Conservation (phyloP, 2,329 filamentous ascomycete genomes). For the Acrocalymma vagum region DNA sequence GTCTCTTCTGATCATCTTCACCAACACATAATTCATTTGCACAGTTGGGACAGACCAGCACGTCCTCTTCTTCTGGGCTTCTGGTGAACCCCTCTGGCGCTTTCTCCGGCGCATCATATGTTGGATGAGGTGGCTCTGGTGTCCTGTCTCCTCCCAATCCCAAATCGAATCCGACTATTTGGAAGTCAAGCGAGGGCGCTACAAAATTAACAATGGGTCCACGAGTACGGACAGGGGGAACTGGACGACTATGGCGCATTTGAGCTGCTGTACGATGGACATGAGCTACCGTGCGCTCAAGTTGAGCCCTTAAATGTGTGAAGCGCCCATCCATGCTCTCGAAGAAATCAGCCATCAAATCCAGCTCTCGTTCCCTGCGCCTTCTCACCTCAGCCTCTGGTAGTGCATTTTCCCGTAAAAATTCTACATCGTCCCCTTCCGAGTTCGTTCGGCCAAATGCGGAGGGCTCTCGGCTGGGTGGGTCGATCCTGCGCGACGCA, state of each 20-base stretch:
- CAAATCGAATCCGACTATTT: slow-evolving; percentile 54
- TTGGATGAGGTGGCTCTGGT: slow-evolving; percentile 43
- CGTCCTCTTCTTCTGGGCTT: slow-evolving; percentile 73
- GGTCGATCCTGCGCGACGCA: slow-evolving; percentile 38
- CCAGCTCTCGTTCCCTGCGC: slow-evolving; percentile 23
- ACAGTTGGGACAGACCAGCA: slow-evolving; percentile 86
- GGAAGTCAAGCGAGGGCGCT: slow-evolving; percentile 49
- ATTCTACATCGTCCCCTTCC: slow-evolving; percentile 41
- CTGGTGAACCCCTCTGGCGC: slow-evolving; percentile 82
- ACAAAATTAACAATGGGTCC: slow-evolving; percentile 31
- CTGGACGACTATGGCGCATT: too few relatives aligned
- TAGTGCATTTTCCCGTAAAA: slow-evolving; percentile 31
- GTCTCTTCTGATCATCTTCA: slow-evolving; percentile 72
- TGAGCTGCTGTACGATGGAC: slow-evolving; percentile 20
- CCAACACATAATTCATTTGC: slow-evolving; percentile 83
- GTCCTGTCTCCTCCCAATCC: slow-evolving; percentile 36
- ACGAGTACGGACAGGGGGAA: too few relatives aligned
- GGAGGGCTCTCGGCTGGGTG: slow-evolving; percentile 14
- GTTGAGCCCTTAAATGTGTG: slow-evolving; percentile 28
- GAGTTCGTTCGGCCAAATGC: slow-evolving; percentile 14
- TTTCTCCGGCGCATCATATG: slow-evolving; percentile 71
- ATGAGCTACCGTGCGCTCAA: slow-evolving; percentile 28
- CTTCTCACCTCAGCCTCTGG: slow-evolving; percentile 26
- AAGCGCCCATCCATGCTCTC: slow-evolving; percentile 23
- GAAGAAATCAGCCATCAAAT: slow-evolving; percentile 28